Conservation (phyloP, 116 monocot species). For the Papilionanthe hybrid region DNA sequence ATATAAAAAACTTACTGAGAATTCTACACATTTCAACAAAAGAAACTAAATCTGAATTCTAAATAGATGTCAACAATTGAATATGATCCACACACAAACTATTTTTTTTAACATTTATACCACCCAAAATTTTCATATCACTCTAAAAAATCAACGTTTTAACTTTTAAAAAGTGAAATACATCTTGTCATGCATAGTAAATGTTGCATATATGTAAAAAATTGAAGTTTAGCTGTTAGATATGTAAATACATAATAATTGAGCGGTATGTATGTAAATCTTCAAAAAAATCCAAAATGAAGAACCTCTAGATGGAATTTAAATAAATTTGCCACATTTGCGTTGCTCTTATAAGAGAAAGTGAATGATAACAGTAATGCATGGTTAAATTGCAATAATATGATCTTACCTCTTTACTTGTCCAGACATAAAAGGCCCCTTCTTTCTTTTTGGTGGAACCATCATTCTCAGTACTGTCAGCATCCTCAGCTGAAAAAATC, state of each 20-base stretch:
- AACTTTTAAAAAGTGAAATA: too few relatives aligned
- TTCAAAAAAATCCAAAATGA: neutral
- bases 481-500: slow-evolving; percentile 97
- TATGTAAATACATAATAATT: too few relatives aligned
- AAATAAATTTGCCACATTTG: neutral
- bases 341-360: too few relatives aligned
- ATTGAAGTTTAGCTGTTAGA: too few relatives aligned
- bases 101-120: too few relatives aligned
- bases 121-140: too few relatives aligned
- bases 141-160: too few relatives aligned
- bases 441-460: slow-evolving; percentile 73
- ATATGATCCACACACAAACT: neutral
- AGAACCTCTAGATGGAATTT: neutral
- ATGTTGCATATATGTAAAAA: too few relatives aligned
- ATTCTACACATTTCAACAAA: neutral
- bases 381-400: neutral
- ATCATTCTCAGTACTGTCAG: slow-evolving; percentile 80
- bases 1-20: neutral
- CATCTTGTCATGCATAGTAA: too few relatives aligned
- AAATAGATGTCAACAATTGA: neutral
- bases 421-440: slow-evolving; percentile 96
- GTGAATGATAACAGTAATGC: neutral
- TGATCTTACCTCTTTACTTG: slow-evolving; percentile 60
- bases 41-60: neutral
- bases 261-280: too few relatives aligned